Evolutionary conservation across 1,284 basidiomycete genomes (phyloP), one percentile per base, ranked within the genome.

Genomic region (Cryptococcus hybrid): DNA sequence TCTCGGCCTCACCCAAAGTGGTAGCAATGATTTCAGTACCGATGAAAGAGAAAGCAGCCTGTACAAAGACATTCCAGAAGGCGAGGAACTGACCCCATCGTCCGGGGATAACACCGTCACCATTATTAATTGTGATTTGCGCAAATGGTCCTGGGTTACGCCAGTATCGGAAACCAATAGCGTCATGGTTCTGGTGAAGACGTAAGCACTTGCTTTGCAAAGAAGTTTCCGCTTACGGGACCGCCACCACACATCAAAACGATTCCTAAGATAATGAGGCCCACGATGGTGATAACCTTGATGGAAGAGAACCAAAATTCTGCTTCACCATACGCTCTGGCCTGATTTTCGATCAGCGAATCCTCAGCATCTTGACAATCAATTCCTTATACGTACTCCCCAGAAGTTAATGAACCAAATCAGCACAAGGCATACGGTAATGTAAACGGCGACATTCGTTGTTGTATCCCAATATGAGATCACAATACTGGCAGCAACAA

Each of bases 21-120:
- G 89, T 84, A 6, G 87, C 87, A 51, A 92, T 86, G 59, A 92
- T 82, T 68, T 93, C 90, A 78, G 90, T 87, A 57, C 88, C 89
- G 69, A 89, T 85, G 81, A 87, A 89, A 2, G 88, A 89, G 81
- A 90, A 93, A 2, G 86, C 87, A 9, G 90, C 88, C 70, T 89
- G 88, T 24, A 89, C 84, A 50, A 90, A 75, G 30, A 86, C 85
- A 53, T 58, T 81, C 54, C 89, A 77, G 66, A 90, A 83, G 13
- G 81, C 88, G 30, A 90, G 80, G 80, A 87, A 90, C 24, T 84
- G 80, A 64, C 87, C 86, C 69, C 69, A 73, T 37, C 39, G 12
- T 7, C 74, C 73, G 1, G 45, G 46, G 39, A 75, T 64, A 11
- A 57, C 53, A 6, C 47, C 62, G 15, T 65, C 62, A 3, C 62